Conservation (phyloP, 2,329 filamentous ascomycete species). For the Hymenoscyphus fructigenus region DNA sequence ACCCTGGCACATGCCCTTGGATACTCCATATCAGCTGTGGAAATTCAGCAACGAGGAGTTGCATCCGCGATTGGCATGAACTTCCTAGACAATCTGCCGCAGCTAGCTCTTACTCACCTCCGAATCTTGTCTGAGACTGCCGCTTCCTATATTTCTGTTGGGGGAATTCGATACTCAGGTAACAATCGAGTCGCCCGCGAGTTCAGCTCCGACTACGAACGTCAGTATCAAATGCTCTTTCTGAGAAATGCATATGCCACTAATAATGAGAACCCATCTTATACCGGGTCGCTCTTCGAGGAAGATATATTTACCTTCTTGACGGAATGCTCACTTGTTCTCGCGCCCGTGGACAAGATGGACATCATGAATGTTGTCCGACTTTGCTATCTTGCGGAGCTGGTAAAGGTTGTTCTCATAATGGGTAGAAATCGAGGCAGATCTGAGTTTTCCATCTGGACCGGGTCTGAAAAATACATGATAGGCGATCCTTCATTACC, state of each 20-base stretch:
- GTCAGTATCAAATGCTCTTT: constrained; percentile 76
- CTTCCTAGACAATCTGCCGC: constrained; percentile 79
- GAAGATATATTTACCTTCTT: constrained; percentile 79
- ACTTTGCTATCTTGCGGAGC: constrained; percentile 86
- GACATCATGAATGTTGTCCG: constrained; percentile 79
- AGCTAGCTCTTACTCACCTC: constrained; percentile 80
- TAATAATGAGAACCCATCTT: constrained; percentile 35
- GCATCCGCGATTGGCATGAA: constrained; percentile 72
- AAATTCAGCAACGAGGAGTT: constrained; percentile 88
- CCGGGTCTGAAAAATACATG: constrained; percentile 16
- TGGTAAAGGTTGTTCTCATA: constrained; percentile 74
- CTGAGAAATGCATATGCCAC: constrained; percentile 17
- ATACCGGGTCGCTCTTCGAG: constrained; percentile 57
- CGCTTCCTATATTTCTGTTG: constrained; percentile 78
- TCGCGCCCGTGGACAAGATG: constrained; percentile 65
- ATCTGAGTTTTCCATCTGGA: constrained; percentile 46
- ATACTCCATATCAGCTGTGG: constrained; percentile 81
- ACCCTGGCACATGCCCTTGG: constrained; percentile 68
- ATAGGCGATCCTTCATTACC: constrained; percentile 5
- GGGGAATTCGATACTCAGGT: constrained; percentile 61
- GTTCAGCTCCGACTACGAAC: constrained; percentile 64
- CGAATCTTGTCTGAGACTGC: constrained; percentile 87
- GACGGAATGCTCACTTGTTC: constrained; percentile 71
- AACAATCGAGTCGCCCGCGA: constrained; percentile 64
- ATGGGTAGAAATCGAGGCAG: constrained; percentile 55